Base-by-base conservation (phyloP, 805 yeast genomes). In the Yarrowia deformans region DNA sequence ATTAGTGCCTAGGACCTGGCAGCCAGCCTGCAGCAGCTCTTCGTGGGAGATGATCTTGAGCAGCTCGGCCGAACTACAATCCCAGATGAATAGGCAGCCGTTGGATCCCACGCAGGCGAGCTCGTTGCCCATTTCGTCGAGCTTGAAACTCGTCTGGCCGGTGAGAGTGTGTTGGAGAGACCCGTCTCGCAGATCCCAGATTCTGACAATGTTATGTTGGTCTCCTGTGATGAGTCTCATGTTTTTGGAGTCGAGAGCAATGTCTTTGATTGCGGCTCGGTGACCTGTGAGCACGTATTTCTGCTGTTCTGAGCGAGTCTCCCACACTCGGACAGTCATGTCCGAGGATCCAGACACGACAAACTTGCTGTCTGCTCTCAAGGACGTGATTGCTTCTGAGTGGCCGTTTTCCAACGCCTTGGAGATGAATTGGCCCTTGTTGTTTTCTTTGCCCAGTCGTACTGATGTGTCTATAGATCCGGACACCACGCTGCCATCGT, bases 151-250 rank as follows among this genome's bases (percentile, higher is more conserved):
- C 48, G 8, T 56, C 12, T 56, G 63, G 19, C 63, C 63, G 5
- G 63, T 40, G 14, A 56, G 48, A 7, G 63, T 56, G 16, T 56
- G 39, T 8, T 56, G 63, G 2, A 56, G 48, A 5, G 63, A 29
- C 8, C 63, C 63, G 23, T 56, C 63, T 29, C 48, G 18, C 48
- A 56, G 63, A 10, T 56, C 63, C 63, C 63, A 56, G 48, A 56
- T 56, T 40, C 29, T 56, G 37, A 56, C 63, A 23, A 56, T 40
- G 48, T 40, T 9, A 39, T 42, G 40, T 1, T 40, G 37, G 34
- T 56, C 63, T 13, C 63, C 48, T 2, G 63, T 34, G 10, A 56
- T 40, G 6, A 56, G 63, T 40, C 63, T 23, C 63, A 56, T 56
- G 48, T 56, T 56, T n/a, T 40, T 56, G 19, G 63, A 56, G 37